Evolutionary conservation across 495 filamentous ascomycete genomes (phyloP), one percentile per base, ranked within the genome.

Genomic region (Aspergillus saccharolyticus): DNA sequence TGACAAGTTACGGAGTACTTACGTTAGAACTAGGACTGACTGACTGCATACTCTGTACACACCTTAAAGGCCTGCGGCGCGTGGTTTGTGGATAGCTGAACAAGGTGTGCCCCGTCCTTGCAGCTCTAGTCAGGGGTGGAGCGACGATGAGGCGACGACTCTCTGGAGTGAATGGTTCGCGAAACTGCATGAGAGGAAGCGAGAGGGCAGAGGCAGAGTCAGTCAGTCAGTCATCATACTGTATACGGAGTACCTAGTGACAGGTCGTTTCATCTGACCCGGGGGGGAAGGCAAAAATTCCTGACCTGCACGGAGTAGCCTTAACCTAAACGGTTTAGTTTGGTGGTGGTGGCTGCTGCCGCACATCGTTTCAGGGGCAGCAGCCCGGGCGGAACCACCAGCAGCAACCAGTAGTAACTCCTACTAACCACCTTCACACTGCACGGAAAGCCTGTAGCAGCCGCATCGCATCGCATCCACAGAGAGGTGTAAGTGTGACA

Each of bases 251-350:
- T n/a, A n/a, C n/a, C n/a, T 39, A 54, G 46, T 62, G 63, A 62
- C 59, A 65, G 59, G 54, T 65, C 59, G 62, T 64, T 64, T 64
- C 62, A 61, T 48, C 58, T 50, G 50, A 17, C 51, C 54, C 54
- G 22, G n/a, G 20, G 33, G 55, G 18, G 20, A 9, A 8, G 20
- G 33, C 33, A 12, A 58, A 53, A 47, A 44, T 28, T 50, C 22
- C 52, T 48, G 47, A 44, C 42, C n/a, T 18, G 21, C 54, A 53
- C 44, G 55, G 50, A n/a, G 17, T 30, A 56, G 44, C 47, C 47
- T 22, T 28, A 50, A 30, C 47, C 47, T 50, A 50, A 50, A 50
- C 33, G 33, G 33, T 39, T 28, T 39, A 39, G 33, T 39, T 2
- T n/a, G n/a, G n/a, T n/a, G n/a, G n/a, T n/a, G n/a, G 33, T 39